phyloP scores from a whole-genome alignment of 2,329 filamentous ascomycete species.

The Blastomyces parvus region DNA sequence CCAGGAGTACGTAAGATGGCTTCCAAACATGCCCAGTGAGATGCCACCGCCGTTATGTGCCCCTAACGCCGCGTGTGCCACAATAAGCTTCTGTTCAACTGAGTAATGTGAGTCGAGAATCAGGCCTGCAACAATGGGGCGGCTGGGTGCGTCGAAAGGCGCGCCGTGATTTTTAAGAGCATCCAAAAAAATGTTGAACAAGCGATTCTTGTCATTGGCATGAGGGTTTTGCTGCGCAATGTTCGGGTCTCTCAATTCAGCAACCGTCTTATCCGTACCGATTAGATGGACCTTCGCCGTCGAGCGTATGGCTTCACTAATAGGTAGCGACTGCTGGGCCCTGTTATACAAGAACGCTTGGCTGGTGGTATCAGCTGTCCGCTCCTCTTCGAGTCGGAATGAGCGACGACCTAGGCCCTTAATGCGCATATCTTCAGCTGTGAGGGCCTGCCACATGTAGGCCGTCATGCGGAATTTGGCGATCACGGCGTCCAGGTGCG shows the following conservation, averaged over 20 bases:
- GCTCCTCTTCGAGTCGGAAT: constrained; percentile 20
- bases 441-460: constrained; percentile 21
- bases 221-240: constrained; percentile 18
- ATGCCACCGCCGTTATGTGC: constrained; percentile 16
- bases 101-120: constrained; percentile 19
- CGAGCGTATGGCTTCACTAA: background rate
- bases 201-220: constrained; percentile 11
- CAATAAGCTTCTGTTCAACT: constrained; percentile 14
- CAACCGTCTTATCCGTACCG: constrained; percentile 16
- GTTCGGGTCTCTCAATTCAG: constrained; percentile 16
- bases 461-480: constrained; percentile 19
- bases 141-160: constrained; percentile 15
- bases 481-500: constrained; percentile 17
- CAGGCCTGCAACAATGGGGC: constrained; percentile 18
- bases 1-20: constrained; percentile 20
- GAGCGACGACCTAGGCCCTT: constrained; percentile 20
- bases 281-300: constrained; percentile 18
- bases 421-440: constrained; percentile 18
- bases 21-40: constrained; percentile 20
- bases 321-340: background rate
- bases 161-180: constrained; percentile 12
- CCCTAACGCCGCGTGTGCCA: constrained; percentile 19
- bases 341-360: constrained; percentile 1
- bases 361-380: constrained; percentile 13
- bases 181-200: constrained; percentile 16